Conservation (phyloP, 176 grass and related monocot genomes). For the Oryza officinalis region DNA sequence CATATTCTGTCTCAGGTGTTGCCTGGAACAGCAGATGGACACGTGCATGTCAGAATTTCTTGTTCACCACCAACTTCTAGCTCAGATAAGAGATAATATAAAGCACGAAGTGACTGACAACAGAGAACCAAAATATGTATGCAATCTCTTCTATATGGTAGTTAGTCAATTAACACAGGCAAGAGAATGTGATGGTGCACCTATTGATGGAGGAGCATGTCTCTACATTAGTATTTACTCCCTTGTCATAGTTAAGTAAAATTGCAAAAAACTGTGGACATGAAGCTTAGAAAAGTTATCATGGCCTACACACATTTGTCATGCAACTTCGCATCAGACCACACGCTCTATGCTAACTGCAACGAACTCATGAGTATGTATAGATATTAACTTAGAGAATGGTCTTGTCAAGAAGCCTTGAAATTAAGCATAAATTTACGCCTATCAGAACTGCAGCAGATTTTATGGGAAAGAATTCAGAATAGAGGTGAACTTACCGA, state of each 20-base stretch:
- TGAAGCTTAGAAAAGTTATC: not conserved
- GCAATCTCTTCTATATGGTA: not conserved
- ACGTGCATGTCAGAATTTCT: conserved; percentile 16
- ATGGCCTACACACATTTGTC: not conserved
- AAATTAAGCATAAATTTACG: conserved; percentile 3
- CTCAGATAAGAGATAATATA: not conserved
- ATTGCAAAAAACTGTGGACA: not conserved
- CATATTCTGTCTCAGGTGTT: conserved; percentile 93
- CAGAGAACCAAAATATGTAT: not conserved
- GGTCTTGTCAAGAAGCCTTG: not conserved
- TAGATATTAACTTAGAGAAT: not conserved
- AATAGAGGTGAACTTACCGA: conserved; percentile 56
- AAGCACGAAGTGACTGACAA: not conserved
- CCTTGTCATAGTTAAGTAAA: not conserved
- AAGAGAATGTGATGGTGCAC: not conserved
- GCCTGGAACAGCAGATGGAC: conserved; percentile 57
- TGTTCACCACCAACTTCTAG: conserved; percentile 1
- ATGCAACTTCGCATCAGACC: conserved; percentile 3
- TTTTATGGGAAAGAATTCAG: conserved; percentile 11
- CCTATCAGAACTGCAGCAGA: conserved; percentile 28
- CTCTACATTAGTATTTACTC: not conserved
- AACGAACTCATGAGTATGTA: not conserved
- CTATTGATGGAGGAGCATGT: conserved; percentile 8
- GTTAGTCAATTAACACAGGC: not conserved
- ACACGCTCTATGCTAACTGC: not conserved